Percentiles rank a stretch among this genome's conserved stretches.
Evolutionary conservation across 1,284 basidiomycete species (phyloP).

Genomic region (Heliocybe sulcata): DNA sequence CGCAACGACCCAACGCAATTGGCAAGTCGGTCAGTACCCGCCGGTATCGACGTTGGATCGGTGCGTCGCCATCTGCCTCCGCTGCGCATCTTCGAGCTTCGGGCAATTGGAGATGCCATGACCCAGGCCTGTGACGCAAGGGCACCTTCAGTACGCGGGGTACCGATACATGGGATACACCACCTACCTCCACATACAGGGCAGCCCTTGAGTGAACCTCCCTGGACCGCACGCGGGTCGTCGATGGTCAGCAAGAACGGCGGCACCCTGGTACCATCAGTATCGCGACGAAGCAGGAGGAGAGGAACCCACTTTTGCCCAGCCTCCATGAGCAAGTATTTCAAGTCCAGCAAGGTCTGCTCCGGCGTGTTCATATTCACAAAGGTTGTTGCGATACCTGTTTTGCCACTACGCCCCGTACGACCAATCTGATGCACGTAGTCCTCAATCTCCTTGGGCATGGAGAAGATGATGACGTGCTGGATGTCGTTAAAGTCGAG

Average conservation of each 20-base stretch:
- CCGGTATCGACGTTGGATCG: slow-evolving; percentile 58
- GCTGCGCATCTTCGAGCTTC: slow-evolving; percentile 90
- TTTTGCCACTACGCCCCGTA: slow-evolving; percentile 96
- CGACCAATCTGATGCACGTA: slow-evolving; percentile 98
- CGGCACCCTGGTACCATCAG: slow-evolving; percentile 62
- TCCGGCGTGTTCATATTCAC: slow-evolving; percentile 97
- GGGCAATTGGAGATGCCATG: slow-evolving; percentile 94
- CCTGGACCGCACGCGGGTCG: slow-evolving; percentile 80
- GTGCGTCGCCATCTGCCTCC: slow-evolving; percentile 84
- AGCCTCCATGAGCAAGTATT: slow-evolving; percentile 95
- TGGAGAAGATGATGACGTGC: slow-evolving; percentile 95
- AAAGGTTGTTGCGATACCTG: slow-evolving; percentile 99
- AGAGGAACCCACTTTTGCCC: slow-evolving; percentile 76
- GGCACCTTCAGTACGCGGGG: slow-evolving; percentile 6
- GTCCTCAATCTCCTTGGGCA: slow-evolving; percentile 99
- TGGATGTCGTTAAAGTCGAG: slow-evolving; percentile 98
- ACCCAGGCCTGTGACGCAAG: slow-evolving; percentile 61
- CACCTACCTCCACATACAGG: slow-evolving; percentile 95
- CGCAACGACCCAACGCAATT: too few species aligned
- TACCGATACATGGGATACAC: slow-evolving; percentile 12
- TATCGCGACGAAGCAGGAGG: slow-evolving; percentile 6
- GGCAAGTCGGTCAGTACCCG: slow-evolving; percentile 36
- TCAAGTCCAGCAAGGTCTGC: slow-evolving; percentile 93
- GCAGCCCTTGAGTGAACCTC: slow-evolving; percentile 79
- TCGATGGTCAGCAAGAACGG: slow-evolving; percentile 92